Evolutionary conservation across 805 yeast species (phyloP), one percentile per base, ranked within the genome.

Genomic region (Yarrowia divulgata): DNA sequence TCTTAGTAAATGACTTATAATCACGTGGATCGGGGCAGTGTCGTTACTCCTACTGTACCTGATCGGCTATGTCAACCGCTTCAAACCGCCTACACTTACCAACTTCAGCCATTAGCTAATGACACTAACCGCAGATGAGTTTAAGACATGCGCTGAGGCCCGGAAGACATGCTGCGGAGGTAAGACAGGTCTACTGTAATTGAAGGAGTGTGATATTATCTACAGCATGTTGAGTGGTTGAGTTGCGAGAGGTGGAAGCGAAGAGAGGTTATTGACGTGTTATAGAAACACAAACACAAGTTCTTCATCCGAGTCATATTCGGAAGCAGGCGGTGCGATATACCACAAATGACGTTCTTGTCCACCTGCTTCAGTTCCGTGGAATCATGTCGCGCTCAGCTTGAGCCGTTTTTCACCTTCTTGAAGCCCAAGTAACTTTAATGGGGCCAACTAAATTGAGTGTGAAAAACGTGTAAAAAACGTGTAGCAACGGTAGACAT

Each of bases 151-250:
- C 16, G 45, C 45, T 40, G 45, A 40, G 45, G 45, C 45, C 45
- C 18, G 45, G 8, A 34, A 19, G 32, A 52, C 58, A 52, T n/a
- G 32, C 18, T 52, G 58, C 58, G 32, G 58, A 35, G 13, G 43
- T 52, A 35, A 52, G 58, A 52, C 40, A 50, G 29, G 1, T 50
- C 29, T 32, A 35, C 29, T 23, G 29, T 23, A 4, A 23, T 23
- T 23, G 29, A 2, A 23, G 29, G 29, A 23, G 29, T 23, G 29
- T 23, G 29, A 23, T 23, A 54, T 54, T 54, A 54, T 54, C 12
- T 54, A 37, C 60, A 35, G 57, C 9, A 35, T 48, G 34, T 48
- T 48, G 52, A 29, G 52, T 18, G 52, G 52, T 29, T 48, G 39
- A 50, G 49, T 40, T 14, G 8, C 18, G 45, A 6, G 37, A 34